Evolutionary conservation across 148 eudicot genomes (phyloP).

Genomic region (Rhododendron vialii): DNA sequence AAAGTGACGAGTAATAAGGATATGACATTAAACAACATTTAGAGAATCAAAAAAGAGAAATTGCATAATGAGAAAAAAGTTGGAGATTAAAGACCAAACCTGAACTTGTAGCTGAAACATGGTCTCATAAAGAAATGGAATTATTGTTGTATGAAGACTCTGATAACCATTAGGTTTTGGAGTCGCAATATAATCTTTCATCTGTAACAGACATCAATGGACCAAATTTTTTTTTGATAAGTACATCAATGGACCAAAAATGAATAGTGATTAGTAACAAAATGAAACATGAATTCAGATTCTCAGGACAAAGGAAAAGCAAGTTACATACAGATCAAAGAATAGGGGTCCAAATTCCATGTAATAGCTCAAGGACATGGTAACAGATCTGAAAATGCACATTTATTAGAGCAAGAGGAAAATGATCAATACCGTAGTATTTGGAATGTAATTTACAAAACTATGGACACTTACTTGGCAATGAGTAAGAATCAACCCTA

Average conservation of each 20-base stretch:
- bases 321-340: slow-evolving; percentile 75
- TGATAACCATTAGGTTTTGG: slow-evolving; percentile 96
- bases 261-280: not conserved
- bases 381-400: slow-evolving; percentile 68
- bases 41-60: not conserved
- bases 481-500: slow-evolving; percentile 30
- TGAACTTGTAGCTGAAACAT: slow-evolving; percentile 94
- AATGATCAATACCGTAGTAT: not conserved
- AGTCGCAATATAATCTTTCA: slow-evolving; percentile 94
- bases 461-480: not conserved
- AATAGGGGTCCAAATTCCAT: slow-evolving; percentile 91
- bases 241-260: not conserved
- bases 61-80: not conserved
- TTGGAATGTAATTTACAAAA: not conserved
- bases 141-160: slow-evolving; percentile 94
- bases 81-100: slow-evolving; percentile 33
- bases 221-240: too few species aligned
- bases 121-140: slow-evolving; percentile 97
- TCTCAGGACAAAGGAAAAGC: slow-evolving; percentile 5
- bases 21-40: not conserved
- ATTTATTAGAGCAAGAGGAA: slow-evolving; percentile 10
- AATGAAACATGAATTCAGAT: not conserved
- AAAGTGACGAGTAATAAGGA: not conserved
- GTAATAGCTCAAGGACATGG: slow-evolving; percentile 93
- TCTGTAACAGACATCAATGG: slow-evolving; percentile 35